Evolutionary conservation across 2,329 filamentous ascomycete species (phyloP).

Genomic region (Pseudofabraea citricarpa): DNA sequence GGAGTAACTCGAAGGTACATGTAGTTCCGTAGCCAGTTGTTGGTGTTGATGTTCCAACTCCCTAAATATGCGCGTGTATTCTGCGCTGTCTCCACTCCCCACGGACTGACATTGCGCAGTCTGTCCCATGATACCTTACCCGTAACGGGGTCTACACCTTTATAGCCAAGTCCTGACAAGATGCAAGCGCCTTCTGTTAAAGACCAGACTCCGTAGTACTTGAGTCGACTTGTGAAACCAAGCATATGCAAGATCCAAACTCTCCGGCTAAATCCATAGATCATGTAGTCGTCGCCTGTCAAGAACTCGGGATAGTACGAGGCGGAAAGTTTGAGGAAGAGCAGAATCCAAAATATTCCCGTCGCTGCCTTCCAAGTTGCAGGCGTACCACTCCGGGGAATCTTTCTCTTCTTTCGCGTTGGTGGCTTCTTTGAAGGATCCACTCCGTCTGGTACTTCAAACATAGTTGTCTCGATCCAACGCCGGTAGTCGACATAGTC

Average conservation of each 20-base stretch:
- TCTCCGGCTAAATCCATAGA: conserved; percentile 64
- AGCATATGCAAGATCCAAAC: conserved; percentile 81
- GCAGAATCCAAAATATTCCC: conserved; percentile 74
- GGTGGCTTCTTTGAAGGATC: conserved; percentile 81
- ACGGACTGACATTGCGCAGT: conserved; percentile 82
- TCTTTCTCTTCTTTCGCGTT: conserved; percentile 85
- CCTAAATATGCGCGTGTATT: conserved; percentile 90
- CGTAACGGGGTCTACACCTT: conserved; percentile 79
- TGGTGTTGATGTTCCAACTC: conserved; percentile 98
- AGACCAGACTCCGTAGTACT: conserved; percentile 96
- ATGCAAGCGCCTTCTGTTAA: conserved; percentile 94
- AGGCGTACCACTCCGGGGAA: conserved; percentile 84
- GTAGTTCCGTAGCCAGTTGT: conserved; percentile 93
- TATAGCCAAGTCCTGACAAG: conserved; percentile 87
- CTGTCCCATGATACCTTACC: conserved; percentile 88
- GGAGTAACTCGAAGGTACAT: conserved; percentile 94
- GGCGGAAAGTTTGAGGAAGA: conserved; percentile 68
- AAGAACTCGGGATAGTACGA: conserved; percentile 62
- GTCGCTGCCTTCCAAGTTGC: conserved; percentile 70
- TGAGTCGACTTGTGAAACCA: conserved; percentile 74
- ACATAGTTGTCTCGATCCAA: conserved; percentile 94
- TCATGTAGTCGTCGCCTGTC: conserved; percentile 60
- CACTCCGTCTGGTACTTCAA: conserved; percentile 75
- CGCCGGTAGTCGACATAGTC: conserved; percentile 89
- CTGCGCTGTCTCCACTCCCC: conserved; percentile 82